phyloP scores from a whole-genome alignment of 192 early-diverging fungal genomes.

The Coemansia sp. region DNA sequence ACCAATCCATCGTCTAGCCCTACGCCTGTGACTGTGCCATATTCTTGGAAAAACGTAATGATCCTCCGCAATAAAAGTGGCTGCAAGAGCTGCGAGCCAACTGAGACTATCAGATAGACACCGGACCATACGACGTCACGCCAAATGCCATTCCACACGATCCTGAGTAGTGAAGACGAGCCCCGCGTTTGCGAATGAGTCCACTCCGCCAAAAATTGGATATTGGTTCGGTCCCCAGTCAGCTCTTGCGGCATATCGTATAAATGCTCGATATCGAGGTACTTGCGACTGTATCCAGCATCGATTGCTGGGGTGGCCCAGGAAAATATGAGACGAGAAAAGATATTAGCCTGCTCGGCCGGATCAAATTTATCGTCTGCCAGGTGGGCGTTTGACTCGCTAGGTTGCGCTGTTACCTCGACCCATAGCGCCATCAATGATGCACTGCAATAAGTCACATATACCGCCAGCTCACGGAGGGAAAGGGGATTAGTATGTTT shows the following conservation, averaged over 20 bases:
- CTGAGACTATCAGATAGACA: slow-evolving; percentile 8
- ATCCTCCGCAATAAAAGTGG: slow-evolving; percentile 18
- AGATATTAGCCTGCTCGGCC: slow-evolving; percentile 14
- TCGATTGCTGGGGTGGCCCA: slow-evolving; percentile 89
- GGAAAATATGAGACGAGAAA: slow-evolving; percentile 61
- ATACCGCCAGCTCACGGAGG: background rate
- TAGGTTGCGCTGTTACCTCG: background rate
- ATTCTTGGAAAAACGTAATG: slow-evolving; percentile 24
- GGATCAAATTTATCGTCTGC: background rate
- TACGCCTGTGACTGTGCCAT: background rate
- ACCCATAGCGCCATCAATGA: background rate
- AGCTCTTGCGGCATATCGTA: slow-evolving; percentile 7
- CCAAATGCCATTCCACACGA: slow-evolving; percentile 4
- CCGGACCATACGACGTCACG: slow-evolving; percentile 14
- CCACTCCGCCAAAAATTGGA: slow-evolving; percentile 23
- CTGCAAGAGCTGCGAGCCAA: slow-evolving; percentile 23
- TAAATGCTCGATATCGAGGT: slow-evolving; percentile 26
- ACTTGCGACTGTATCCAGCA: slow-evolving; percentile 67
- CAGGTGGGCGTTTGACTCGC: background rate
- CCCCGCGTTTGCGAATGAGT: slow-evolving; percentile 14
- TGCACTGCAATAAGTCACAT: background rate
- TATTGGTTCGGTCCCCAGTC: slow-evolving; percentile 3
- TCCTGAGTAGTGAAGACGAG: background rate
- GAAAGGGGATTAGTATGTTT: background rate
- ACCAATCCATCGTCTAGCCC: slow-evolving; percentile 21